A percentile compares a stretch with the other conserved stretches of the same genome.
Evolutionary conservation across 179 eudicot species (phyloP).

Genomic region (Silene noctiflora): DNA sequence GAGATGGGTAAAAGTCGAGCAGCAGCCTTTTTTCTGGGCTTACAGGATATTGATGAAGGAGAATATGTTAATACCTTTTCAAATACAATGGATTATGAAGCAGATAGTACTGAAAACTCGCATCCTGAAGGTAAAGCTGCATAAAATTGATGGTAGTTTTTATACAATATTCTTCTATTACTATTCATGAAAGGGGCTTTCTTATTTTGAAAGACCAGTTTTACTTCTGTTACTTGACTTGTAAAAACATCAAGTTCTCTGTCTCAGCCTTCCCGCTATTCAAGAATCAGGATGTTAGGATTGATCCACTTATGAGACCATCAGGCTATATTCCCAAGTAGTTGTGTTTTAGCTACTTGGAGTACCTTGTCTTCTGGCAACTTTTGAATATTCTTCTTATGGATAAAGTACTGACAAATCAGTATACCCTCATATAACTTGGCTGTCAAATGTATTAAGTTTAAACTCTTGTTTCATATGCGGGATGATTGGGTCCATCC

Average conservation of each 20-base stretch:
- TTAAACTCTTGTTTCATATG: neutral
- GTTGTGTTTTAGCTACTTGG: neutral
- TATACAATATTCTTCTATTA: neutral
- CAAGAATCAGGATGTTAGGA: neutral
- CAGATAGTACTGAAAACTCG: conserved; percentile 61
- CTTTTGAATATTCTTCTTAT: neutral
- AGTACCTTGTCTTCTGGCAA: neutral
- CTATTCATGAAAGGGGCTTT: neutral
- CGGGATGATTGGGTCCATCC: neutral
- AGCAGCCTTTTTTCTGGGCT: conserved; percentile 91
- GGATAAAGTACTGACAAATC: neutral
- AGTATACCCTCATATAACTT: neutral
- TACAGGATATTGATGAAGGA: conserved; percentile 92
- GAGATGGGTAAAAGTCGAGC: conserved; percentile 99
- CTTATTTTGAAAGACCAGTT: neutral
- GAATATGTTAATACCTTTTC: conserved; percentile 61
- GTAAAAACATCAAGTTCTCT: neutral
- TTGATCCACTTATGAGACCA: neutral
- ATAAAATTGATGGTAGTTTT: neutral
- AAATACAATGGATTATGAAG: conserved; percentile 67
- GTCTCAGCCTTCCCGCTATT: conserved; percentile 1
- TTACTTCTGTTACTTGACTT: neutral
- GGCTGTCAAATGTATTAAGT: neutral
- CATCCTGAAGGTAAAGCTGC: conserved; percentile 66
- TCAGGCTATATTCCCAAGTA: neutral